Base-by-base conservation (phyloP, 257 asterid species). In the Oldenlandia corymbosa region DNA sequence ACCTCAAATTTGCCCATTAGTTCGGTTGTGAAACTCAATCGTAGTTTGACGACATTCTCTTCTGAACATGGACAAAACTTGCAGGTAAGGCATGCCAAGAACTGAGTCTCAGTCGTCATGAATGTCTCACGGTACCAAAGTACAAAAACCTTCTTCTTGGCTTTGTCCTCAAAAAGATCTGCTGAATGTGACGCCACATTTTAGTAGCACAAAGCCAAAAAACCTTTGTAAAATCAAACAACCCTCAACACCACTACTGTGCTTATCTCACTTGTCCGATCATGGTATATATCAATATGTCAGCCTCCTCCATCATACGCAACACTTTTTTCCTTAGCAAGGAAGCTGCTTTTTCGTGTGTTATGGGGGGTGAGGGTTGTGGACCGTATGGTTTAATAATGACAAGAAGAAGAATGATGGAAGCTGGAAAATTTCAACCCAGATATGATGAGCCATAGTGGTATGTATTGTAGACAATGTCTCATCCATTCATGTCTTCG, bases 121-220 rank as follows among this genome's bases (percentile, higher is more conserved):
- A 32, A 63, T 30, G 34, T 47, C 51, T 12, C 34, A 3, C 20
- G 31, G 42, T 1, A 20, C 37, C 24, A 13, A 34, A 21, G 36
- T 47, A 31, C 43, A 27, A 31, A 16, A n/a, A n/a, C n/a, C n/a
- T n/a, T 5, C 55, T 27, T 45, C 2, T 12, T 45, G 43, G n/a
- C 28, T 61, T 45, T 27, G 43, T n/a, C 14, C 67, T n/a, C 39
- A 5, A 62, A 31, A 62, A 62, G 28, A 62, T 50, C 47, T 2
- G 52, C 45, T 48, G 24, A 28, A 64, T 36, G 58, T 24, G 60
- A 64, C 32, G 24, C 68, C 34, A 49, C 48, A 28, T 58, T 20
- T 58, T n/a, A n/a, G n/a, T n/a, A 20, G 36, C 63, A 34, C 48
- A 17, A 34, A 36, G 17, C n/a, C 60, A 34, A 64, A n/a, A n/a